Base-by-base conservation (phyloP, 2,329 filamentous ascomycete genomes). In the Botrytis pseudocinerea region DNA sequence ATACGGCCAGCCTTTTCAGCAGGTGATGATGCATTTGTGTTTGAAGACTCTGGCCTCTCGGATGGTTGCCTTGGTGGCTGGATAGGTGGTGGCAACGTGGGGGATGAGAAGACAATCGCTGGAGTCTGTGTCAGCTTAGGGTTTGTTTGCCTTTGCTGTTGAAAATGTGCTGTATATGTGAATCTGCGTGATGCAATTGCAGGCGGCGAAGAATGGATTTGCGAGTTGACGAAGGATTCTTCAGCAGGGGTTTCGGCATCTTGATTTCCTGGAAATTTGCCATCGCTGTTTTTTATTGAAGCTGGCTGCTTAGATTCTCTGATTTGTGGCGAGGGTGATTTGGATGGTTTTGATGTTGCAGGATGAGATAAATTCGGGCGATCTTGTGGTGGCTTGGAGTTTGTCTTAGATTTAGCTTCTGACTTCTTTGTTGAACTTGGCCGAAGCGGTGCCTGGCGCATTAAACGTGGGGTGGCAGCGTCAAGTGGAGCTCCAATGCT, bases 81-180 rank as follows among this genome's bases (percentile, higher is more conserved):
- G 61, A 78, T 75, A 44, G 75, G 79, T 32, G 79, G 79, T 38
- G 79, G 80, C 63, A 81, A 75, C 28, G 79, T 75, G 57, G 80
- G 80, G 28, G 80, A 81, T 22, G 80, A 81, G 71, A 81, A 81
- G 12, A 79, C 64, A 22, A 80, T 80, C 16, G 78, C 78, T 42
- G 79, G 79, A 12, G 79, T 81, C 69, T 80, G 77, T 44, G 76
- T 76, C 20, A 74, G 60, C 59, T 76, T 74, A 32, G 76, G 74
- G 63, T 78, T 73, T 51, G 77, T 70, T 35, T 78, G 71, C 42
- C 74, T 76, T 71, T 79, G 75, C 51, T 80, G 77, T 5, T 75
- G 77, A 66, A 78, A 72, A 73, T 79, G 76, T 16, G 78, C 77
- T 14, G 78, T 79, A 59, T 81, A 79, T 14, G 76, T 80, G 69